phyloP scores from a whole-genome alignment of 257 asterid species.

The Fraxinus excelsior region DNA sequence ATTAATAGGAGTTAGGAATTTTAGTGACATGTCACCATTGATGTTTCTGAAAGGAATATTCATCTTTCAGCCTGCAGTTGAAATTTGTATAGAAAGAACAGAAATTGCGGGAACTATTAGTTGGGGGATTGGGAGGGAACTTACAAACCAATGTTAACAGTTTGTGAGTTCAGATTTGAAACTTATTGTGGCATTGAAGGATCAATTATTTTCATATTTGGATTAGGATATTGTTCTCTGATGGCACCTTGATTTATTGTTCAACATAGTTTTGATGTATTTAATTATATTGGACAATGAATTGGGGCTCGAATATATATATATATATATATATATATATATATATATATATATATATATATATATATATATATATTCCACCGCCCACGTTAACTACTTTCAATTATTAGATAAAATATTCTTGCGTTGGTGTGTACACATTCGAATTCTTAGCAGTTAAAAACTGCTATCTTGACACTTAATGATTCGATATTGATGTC shows the following conservation, averaged over 20 bases:
- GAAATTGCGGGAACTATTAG: conserved; percentile 14
- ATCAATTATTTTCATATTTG: not conserved
- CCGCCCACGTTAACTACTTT: too few relatives aligned
- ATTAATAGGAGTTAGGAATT: conserved; percentile 28
- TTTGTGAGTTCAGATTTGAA: conserved; percentile 5
- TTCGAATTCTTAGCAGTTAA: too few relatives aligned
- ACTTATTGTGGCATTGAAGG: not conserved
- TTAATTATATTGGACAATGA: too few relatives aligned
- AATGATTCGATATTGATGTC: too few relatives aligned
- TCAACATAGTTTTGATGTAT: too few relatives aligned
- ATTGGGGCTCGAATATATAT: too few relatives aligned
- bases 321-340: too few relatives aligned
- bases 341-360: too few relatives aligned
- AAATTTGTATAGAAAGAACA: conserved; percentile 27
- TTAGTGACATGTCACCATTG: conserved; percentile 13
- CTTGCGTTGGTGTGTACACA: too few relatives aligned
- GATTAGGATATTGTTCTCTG: not conserved
- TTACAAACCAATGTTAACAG: conserved; percentile 1
- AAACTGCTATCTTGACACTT: too few relatives aligned
- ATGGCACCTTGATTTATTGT: not conserved
- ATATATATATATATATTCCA: too few relatives aligned
- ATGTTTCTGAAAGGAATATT: conserved; percentile 13
- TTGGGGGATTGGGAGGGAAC: conserved; percentile 15
- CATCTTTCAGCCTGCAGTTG: conserved; percentile 23
- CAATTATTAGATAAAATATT: too few relatives aligned